Conservation (phyloP, 768 basidiomycete genomes). For the Lactarius vividus region DNA sequence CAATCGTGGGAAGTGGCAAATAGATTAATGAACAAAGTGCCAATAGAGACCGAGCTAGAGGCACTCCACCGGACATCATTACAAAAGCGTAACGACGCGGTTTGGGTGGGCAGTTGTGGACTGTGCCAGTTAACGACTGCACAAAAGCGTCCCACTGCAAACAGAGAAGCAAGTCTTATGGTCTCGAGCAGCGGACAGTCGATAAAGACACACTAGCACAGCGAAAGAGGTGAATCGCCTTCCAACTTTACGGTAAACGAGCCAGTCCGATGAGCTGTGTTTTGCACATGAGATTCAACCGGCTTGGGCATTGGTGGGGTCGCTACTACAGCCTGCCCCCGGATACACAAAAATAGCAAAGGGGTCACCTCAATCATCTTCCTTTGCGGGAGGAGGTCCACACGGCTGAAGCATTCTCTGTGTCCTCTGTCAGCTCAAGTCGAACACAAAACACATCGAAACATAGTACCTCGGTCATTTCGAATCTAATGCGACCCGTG, state of each 20-base stretch:
- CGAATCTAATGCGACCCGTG: constrained; percentile 85
- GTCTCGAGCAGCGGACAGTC: not conserved
- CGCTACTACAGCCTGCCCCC: constrained; percentile 1
- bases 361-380: constrained; percentile 56
- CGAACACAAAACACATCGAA: not conserved
- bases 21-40: not conserved
- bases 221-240: not conserved
- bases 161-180: not conserved
- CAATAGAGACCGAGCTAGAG: not conserved
- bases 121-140: constrained; percentile 3
- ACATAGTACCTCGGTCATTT: constrained; percentile 87
- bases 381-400: constrained; percentile 60
- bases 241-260: not conserved
- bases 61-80: not conserved
- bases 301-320: not conserved
- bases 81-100: not conserved
- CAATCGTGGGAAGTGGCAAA: constrained; percentile 3
- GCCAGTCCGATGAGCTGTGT: not conserved
- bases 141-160: not conserved
- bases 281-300: not conserved
- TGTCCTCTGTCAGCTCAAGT: not conserved
- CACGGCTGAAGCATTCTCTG: constrained; percentile 57
- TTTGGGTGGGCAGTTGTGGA: not conserved
- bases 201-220: not conserved
- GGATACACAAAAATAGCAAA: not conserved